phyloP scores from a whole-genome alignment of 805 yeast genomes.

The Lipomyces japonicus region DNA sequence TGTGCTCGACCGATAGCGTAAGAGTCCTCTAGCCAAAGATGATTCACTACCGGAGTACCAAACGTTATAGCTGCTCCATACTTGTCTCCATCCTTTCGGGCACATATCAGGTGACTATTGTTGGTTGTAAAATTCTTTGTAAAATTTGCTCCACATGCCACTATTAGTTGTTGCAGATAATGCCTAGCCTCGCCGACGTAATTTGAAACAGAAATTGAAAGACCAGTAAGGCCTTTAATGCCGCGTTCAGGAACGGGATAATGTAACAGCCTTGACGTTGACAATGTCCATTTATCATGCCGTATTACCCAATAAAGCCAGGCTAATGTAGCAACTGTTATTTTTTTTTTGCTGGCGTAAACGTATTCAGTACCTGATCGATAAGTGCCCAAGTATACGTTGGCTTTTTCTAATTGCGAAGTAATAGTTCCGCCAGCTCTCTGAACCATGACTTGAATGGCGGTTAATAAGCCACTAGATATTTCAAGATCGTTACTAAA shows the following conservation, averaged over 20 bases:
- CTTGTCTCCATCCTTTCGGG: conserved; percentile 58
- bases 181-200: conserved; percentile 80
- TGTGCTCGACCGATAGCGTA: conserved; percentile 58
- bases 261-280: conserved; percentile 56
- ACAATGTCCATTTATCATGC: conserved; percentile 52
- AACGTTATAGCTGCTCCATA: conserved; percentile 70
- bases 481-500: conserved; percentile 55
- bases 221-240: conserved; percentile 51
- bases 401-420: conserved; percentile 35
- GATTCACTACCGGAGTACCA: conserved; percentile 63
- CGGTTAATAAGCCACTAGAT: conserved; percentile 42
- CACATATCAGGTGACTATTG: conserved; percentile 71
- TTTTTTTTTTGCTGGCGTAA: conserved; percentile 42
- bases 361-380: conserved; percentile 56
- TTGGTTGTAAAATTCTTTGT: conserved; percentile 59
- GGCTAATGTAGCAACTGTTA: conserved; percentile 58
- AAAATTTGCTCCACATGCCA: conserved; percentile 70
- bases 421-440: conserved; percentile 54
- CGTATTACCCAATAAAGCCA: conserved; percentile 74
- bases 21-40: conserved; percentile 84
- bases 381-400: conserved; percentile 59
- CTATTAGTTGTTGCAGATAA: conserved; percentile 62
- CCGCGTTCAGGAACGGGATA: conserved; percentile 57
- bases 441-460: conserved; percentile 47
- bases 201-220: conserved; percentile 66